Conservation (phyloP, 495 filamentous ascomycete genomes). For the Aspergillus nidulans region DNA sequence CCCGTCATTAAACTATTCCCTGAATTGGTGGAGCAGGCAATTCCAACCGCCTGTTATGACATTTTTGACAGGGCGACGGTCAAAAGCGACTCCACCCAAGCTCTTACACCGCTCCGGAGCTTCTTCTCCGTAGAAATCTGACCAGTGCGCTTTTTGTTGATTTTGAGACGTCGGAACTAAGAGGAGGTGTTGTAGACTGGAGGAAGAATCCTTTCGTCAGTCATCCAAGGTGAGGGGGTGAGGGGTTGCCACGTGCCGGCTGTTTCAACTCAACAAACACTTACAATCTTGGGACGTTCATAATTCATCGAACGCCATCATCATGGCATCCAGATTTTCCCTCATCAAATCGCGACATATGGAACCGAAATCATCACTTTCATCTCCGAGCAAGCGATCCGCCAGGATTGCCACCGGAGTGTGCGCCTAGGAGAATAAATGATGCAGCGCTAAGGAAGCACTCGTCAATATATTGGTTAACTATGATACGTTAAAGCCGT, state of each 20-base stretch:
- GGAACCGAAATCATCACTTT: not conserved
- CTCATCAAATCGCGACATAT: not conserved
- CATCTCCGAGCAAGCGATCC: not conserved
- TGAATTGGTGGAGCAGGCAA: not conserved
- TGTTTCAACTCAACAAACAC: not conserved
- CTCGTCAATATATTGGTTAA: not conserved
- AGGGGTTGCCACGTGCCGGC: not conserved
- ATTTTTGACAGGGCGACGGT: not conserved
- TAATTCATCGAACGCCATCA: too few relatives aligned
- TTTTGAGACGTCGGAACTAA: not conserved
- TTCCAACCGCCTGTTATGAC: not conserved
- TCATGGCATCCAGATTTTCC: not conserved
- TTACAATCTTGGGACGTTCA: too few relatives aligned
- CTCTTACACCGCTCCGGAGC: not conserved
- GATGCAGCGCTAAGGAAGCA: not conserved
- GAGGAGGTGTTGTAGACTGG: not conserved
- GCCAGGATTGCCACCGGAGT: not conserved
- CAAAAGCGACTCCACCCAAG: not conserved
- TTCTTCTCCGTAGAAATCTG: not conserved
- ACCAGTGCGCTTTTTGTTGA: not conserved
- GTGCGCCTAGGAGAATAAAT: not conserved
- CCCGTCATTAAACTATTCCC: conserved; percentile 5
- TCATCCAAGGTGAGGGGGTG: not conserved
- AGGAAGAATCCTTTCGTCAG: not conserved
- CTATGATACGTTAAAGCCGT: conserved; percentile 3